phyloP scores from a whole-genome alignment of 192 early-diverging fungal genomes.

The Backusella liffmaniae region DNA sequence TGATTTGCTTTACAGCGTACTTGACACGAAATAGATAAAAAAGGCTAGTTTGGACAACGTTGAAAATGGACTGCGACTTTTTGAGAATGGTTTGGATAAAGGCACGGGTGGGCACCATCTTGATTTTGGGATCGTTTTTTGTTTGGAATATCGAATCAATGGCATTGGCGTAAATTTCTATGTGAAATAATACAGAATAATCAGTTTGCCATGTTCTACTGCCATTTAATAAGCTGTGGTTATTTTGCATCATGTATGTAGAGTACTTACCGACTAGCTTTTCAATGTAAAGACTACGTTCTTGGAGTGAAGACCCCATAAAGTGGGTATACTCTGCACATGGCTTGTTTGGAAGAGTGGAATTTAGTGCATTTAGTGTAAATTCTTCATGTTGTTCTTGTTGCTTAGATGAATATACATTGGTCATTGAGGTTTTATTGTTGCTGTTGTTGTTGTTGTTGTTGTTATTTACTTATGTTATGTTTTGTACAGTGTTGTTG shows the following conservation, averaged over 20 bases:
- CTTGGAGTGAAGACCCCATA: background rate
- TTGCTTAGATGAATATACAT: slow-evolving; percentile 1
- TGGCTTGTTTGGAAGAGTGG: background rate
- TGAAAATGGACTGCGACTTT: slow-evolving; percentile 65
- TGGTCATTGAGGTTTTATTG: background rate
- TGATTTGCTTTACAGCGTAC: slow-evolving; percentile 37
- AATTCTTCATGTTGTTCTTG: background rate
- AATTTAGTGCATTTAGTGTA: background rate
- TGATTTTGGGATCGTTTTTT: slow-evolving; percentile 32
- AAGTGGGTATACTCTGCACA: slow-evolving; percentile 14
- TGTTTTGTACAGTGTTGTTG: background rate
- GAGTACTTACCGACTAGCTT: slow-evolving; percentile 14
- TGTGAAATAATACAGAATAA: background rate
- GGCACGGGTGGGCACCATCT: slow-evolving; percentile 48
- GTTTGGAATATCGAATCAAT: slow-evolving; percentile 58
- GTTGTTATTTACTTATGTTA: background rate
- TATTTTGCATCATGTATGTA: background rate
- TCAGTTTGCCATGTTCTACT: background rate
- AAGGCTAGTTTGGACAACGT: slow-evolving; percentile 68
- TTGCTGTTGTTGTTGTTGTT: background rate
- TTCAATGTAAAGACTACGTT: slow-evolving; percentile 9
- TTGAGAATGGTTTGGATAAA: slow-evolving; percentile 68
- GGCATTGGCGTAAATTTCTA: slow-evolving; percentile 60
- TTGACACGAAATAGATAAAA: slow-evolving; percentile 65
- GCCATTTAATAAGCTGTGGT: background rate